Conservation (phyloP, 108 stramenopile species). For the Conticribra guillardii region DNA sequence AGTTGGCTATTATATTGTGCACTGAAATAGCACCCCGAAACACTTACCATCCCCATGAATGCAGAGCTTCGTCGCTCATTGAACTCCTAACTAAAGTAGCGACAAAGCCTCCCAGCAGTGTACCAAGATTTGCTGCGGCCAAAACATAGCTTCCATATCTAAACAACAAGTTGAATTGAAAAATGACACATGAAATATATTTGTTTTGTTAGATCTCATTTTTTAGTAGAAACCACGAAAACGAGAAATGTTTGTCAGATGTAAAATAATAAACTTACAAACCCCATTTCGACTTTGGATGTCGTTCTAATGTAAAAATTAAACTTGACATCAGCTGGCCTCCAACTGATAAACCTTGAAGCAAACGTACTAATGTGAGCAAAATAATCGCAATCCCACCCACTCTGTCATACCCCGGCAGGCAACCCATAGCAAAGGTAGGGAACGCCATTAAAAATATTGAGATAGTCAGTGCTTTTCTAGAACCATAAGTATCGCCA, state of each 20-base stretch:
- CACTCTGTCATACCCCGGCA: slow-evolving; percentile 38
- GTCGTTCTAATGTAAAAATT: slow-evolving; percentile 45
- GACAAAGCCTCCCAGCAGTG: slow-evolving; percentile 61
- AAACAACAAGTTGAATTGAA: slow-evolving; percentile 1
- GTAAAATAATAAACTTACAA: slow-evolving; percentile 9
- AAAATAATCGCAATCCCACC: slow-evolving; percentile 39
- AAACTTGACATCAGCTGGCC: slow-evolving; percentile 46
- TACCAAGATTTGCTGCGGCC: slow-evolving; percentile 70
- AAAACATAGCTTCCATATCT: slow-evolving; percentile 67
- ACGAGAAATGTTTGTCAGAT: too few relatives aligned
- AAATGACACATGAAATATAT: not conserved
- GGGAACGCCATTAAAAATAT: slow-evolving; percentile 51
- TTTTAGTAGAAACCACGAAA: too few relatives aligned
- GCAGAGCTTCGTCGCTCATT: slow-evolving; percentile 49
- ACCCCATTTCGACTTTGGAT: slow-evolving; percentile 48
- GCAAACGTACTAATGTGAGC: slow-evolving; percentile 37
- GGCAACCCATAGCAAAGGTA: slow-evolving; percentile 48
- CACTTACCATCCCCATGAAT: slow-evolving; percentile 58
- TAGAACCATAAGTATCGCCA: slow-evolving; percentile 47
- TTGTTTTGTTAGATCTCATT: too few relatives aligned
- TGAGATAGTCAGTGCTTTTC: slow-evolving; percentile 35
- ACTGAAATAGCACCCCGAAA: too few relatives aligned
- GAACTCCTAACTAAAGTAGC: slow-evolving; percentile 46
- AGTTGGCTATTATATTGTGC: too few relatives aligned
- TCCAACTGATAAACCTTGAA: slow-evolving; percentile 53